Evolutionary conservation across 169 alveolate genomes (phyloP), one percentile per base, ranked within the genome.

Genomic region (Eimeria brunetti): DNA sequence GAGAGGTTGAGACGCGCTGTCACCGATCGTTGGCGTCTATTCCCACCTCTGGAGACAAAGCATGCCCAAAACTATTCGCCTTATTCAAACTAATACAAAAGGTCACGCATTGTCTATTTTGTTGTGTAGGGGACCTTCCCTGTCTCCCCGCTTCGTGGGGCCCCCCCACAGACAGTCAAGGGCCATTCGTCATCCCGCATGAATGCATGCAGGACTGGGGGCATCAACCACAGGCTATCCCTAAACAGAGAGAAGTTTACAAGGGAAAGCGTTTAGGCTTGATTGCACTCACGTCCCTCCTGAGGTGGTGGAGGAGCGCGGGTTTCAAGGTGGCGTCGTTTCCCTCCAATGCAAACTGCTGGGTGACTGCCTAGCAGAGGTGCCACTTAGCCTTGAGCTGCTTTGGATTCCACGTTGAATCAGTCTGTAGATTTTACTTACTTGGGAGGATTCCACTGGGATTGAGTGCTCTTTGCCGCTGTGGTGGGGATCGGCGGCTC

Each of bases 141-240:
- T 12, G 49, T 11, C 80, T 16, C 49, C 51, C 36, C 86, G 22
- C 86, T 12, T 76, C 41, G 86, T 44, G 86, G 86, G 86, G 27
- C 86, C 58, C 86, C 56, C 84, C 58, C 86, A 41, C 86, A 73
- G 56, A 73, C 56, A 73, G 83, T 73, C 27, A 78, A 78, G 67
- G 88, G 64, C 88, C 88, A 78, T 78, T 51, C 67, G 46, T 78
- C 24, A 9, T 78, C 88, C 88, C 38, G 27, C 88, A 24, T 46
- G 44, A 27, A 44, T 51, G 88, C 88, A 78, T 78, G 88, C 88
- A 78, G 49, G 18, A 30, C 24, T 24, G 67, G 44, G 27, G 64
- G 64, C 41, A 49, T n/a, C 46, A 49, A 44, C 1, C 33, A 78
- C 60, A 27, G 46, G 30, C 3, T 30, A 49, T 38, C 7, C 11